Evolutionary conservation across 2,329 filamentous ascomycete species (phyloP).

Genomic region (Scytalidium lignicola): DNA sequence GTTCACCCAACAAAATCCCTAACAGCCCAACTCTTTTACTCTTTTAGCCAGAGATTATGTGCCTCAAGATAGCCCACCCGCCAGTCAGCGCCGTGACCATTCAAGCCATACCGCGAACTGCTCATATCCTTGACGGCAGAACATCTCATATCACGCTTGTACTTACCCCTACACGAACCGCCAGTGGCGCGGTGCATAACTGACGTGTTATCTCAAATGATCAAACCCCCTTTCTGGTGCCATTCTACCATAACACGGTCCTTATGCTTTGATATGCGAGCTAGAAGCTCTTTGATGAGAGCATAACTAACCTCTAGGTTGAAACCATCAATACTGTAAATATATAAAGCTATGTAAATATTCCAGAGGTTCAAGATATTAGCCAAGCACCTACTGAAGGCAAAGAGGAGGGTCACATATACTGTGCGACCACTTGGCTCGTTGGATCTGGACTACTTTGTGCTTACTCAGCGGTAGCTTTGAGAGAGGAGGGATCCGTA

Average conservation of each 20-base stretch:
- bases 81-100: conserved; percentile 23
- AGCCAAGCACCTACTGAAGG: no score
- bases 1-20: no score
- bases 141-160: conserved; percentile 45
- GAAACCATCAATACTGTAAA: conserved; percentile 42
- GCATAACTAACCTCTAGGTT: conserved; percentile 19
- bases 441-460: neutral
- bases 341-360: conserved; percentile 45
- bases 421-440: neutral
- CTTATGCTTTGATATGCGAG: conserved; percentile 7
- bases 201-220: conserved; percentile 55
- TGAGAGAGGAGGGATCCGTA: neutral
- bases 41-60: no score
- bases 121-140: conserved; percentile 47
- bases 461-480: neutral
- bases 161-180: conserved; percentile 42
- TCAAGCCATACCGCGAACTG: conserved; percentile 35
- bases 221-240: conserved; percentile 41
- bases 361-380: no score
- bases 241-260: conserved; percentile 42
- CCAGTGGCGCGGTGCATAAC: conserved; percentile 47
- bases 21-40: no score
- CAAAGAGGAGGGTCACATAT: no score
- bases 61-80: conserved; percentile 10
- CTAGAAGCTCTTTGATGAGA: conserved; percentile 28